These are phyloP conservation scores for Ogataea wickerhamii DNA, from an alignment of 805 yeast species.

Conservation along the genomic window DNA sequence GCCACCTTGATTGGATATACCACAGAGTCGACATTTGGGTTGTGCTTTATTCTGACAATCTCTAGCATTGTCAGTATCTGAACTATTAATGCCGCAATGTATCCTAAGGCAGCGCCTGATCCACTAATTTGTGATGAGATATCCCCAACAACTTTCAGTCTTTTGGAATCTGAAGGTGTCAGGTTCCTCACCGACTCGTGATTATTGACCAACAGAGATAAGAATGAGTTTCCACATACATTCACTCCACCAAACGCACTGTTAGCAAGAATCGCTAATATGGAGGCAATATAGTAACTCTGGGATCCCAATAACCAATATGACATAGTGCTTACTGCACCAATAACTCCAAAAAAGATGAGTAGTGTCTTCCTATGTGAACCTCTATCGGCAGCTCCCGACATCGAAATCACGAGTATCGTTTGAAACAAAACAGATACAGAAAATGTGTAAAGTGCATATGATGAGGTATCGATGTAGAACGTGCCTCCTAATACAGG, in stretches of 20 bases:
- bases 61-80: slow-evolving; percentile 57
- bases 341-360: slow-evolving; percentile 54
- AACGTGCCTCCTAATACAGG: slow-evolving; percentile 28
- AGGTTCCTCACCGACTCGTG: slow-evolving; percentile 18
- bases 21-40: slow-evolving; percentile 21
- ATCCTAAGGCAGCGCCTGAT: slow-evolving; percentile 67
- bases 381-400: slow-evolving; percentile 70
- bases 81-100: slow-evolving; percentile 62
- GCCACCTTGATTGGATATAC: slow-evolving; percentile 52
- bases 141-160: slow-evolving; percentile 30
- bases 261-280: slow-evolving; percentile 60
- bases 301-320: slow-evolving; percentile 38
- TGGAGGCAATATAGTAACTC: slow-evolving; percentile 47
- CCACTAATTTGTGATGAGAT: slow-evolving; percentile 57
- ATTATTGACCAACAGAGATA: slow-evolving; percentile 57
- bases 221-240: slow-evolving; percentile 73
- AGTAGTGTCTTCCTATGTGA: slow-evolving; percentile 54
- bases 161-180: slow-evolving; percentile 4
- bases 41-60: slow-evolving; percentile 22
- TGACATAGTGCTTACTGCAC: slow-evolving; percentile 50
- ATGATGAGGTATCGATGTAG: slow-evolving; percentile 68
- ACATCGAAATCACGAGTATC: slow-evolving; percentile 62
- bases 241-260: slow-evolving; percentile 73
- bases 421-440: slow-evolving; percentile 71
- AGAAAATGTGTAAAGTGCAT: slow-evolving; percentile 72